Base-by-base conservation (phyloP, 2,329 filamentous ascomycete species). In the Aciculosporium take region DNA sequence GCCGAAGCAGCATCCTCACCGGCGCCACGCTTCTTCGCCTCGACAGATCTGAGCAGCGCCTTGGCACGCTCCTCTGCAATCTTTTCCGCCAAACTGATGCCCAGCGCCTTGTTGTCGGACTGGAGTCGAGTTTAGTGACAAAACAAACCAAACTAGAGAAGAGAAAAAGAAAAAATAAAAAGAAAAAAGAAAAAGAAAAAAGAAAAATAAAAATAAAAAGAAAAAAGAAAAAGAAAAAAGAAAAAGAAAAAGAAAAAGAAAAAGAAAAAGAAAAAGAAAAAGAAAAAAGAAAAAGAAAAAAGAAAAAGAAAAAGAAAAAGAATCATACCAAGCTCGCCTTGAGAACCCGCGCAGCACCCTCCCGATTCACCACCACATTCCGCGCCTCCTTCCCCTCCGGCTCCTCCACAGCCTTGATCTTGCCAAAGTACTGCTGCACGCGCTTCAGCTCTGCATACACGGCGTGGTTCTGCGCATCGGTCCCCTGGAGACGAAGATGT, bases 361-460 rank as follows among this genome's bases (percentile, higher is more conserved):
- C 74, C 51, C 83, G 88, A 55, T 95, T 75, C 47, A 84, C 64
- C 1, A 65, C 71, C 45, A 62, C 55, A 32, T 60, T 66, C 25
- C 72, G 70, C 53, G 75, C 67, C 40, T 65, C 60, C 53, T 75
- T 67, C 40, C 65, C 60, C 3, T 72, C 69, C 1, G 74, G 72
- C 6, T 68, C 71, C 60, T 95, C 87, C 3, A 77, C 72, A 12
- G 69, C 67, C 56, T 91, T 85, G 58, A 96, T 89, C 66, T 96
- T 98, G 45, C 75, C 77, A 62, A 94, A 94, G 61, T 96, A 96
- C 56, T 87, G 82, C 60, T 81, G 86, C 41, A 96, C 80, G 43
- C 91, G 79, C 44, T 77, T 81, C 47, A 98, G 72, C 65, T 98
- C 91, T 45, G 73, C 72, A 62, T 86, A 91, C 45, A 98, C 76